Conservation (phyloP, 371 early-diverging fungal genomes). For the Encephalitozoon romaleae region DNA sequence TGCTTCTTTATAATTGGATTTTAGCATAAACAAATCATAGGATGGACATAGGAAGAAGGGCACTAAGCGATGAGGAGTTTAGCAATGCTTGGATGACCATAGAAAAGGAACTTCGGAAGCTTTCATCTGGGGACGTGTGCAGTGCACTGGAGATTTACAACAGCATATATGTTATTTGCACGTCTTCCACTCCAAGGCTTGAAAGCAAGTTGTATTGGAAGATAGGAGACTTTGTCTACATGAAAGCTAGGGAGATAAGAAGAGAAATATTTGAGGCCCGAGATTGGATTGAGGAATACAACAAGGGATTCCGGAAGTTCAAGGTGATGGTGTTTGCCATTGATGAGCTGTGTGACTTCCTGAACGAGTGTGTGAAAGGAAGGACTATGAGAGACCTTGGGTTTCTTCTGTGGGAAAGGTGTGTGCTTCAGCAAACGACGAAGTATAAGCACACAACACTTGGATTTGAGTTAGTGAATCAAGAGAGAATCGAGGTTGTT, state of each 20-base stretch:
- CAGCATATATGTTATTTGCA: constrained; percentile 39
- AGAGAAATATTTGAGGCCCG: background rate
- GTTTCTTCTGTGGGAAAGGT: constrained; percentile 46
- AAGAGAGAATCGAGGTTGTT: background rate
- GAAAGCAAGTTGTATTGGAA: constrained; percentile 46
- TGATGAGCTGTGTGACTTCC: constrained; percentile 20
- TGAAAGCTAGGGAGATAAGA: background rate
- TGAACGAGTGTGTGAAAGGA: constrained; percentile 34
- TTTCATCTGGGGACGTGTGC: background rate
- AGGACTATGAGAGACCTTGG: constrained; percentile 38
- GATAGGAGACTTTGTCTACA: constrained; percentile 51
- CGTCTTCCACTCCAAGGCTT: background rate
- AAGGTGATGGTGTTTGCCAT: constrained; percentile 1
- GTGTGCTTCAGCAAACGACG: constrained; percentile 25
- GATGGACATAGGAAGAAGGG: constrained; percentile 42
- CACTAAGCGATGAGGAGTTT: constrained; percentile 19
- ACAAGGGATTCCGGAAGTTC: constrained; percentile 16
- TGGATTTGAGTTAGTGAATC: constrained; percentile 10
- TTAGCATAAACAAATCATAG: constrained; percentile 8
- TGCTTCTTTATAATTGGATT: background rate
- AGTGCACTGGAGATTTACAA: constrained; percentile 34
- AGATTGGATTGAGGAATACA: constrained; percentile 27
- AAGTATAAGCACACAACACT: constrained; percentile 29
- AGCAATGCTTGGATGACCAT: constrained; percentile 21
- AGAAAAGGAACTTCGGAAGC: constrained; percentile 21